These are phyloP conservation scores for Claviceps africana DNA, from an alignment of 2,329 filamentous ascomycete genomes.

Conservation along the genomic window DNA sequence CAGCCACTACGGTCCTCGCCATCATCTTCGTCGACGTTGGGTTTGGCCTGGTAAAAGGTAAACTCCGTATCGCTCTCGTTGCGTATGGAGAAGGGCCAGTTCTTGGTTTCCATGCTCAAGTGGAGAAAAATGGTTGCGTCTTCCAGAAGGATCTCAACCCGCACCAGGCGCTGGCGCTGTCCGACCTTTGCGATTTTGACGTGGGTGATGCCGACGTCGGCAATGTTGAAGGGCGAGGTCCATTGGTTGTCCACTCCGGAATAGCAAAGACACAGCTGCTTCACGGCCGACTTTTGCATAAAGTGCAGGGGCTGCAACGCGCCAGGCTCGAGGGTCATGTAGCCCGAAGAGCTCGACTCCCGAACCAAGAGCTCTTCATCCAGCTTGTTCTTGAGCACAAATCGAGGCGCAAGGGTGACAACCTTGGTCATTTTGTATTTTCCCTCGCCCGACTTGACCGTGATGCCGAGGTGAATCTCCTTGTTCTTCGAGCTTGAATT, in stretches of 20 bases:
- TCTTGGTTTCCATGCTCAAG: conserved; percentile 77
- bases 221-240: conserved; percentile 96
- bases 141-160: conserved; percentile 83
- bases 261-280: conserved; percentile 86
- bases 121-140: conserved; percentile 87
- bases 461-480: conserved; percentile 85
- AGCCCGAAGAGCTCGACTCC: conserved; percentile 80
- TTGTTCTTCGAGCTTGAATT: conserved; percentile 55
- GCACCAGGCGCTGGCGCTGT: conserved; percentile 75
- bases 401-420: conserved; percentile 81
- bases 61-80: conserved; percentile 97
- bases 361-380: conserved; percentile 78
- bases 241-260: conserved; percentile 92
- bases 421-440: conserved; percentile 98
- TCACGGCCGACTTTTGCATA: conserved; percentile 66
- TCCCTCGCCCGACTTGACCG: conserved; percentile 77
- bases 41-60: conserved; percentile 89
- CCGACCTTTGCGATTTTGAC: conserved; percentile 86
- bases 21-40: conserved; percentile 84
- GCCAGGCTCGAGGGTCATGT: conserved; percentile 63
- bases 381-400: conserved; percentile 86
- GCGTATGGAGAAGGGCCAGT: conserved; percentile 97
- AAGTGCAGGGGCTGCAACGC: conserved; percentile 79
- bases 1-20: conserved; percentile 72
- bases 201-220: conserved; percentile 81